A percentile compares a stretch with the other conserved stretches of the same genome.
Evolutionary conservation across 306 rosid species (phyloP).

Genomic region (Glycine latifolia): DNA sequence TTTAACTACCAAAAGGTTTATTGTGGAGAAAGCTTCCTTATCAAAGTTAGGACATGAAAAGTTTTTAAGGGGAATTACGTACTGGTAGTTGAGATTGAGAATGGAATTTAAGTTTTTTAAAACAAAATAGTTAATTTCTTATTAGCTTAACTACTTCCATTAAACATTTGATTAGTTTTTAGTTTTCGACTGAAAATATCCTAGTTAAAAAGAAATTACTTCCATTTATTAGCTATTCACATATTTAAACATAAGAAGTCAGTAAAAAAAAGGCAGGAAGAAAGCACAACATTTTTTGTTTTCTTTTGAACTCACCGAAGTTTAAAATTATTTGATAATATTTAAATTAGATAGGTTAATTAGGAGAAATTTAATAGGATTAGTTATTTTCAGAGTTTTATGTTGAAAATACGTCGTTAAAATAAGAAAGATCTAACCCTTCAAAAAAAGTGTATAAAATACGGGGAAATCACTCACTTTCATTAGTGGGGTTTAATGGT

Average conservation of each 20-base stretch:
- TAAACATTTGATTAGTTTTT: no score
- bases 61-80: neutral
- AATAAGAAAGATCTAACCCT: neutral
- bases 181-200: no score
- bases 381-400: neutral
- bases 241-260: no score
- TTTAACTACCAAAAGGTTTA: neutral
- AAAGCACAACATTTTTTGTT: neutral
- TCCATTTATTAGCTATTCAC: no score
- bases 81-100: neutral
- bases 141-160: no score
- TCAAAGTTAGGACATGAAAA: neutral
- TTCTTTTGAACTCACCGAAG: neutral
- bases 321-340: slow-evolving; percentile 2
- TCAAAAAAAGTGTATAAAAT: neutral
- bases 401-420: no score
- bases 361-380: neutral
- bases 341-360: neutral
- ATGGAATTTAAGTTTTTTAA: neutral
- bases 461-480: neutral
- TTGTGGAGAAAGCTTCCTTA: neutral
- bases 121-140: no score
- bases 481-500: neutral
- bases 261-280: no score
- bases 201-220: no score